Percentiles rank a stretch among this genome's conserved stretches.
These are phyloP conservation scores for Aspergillus persii DNA, from an alignment of 2,329 filamentous ascomycete species.

Conservation along the genomic window DNA sequence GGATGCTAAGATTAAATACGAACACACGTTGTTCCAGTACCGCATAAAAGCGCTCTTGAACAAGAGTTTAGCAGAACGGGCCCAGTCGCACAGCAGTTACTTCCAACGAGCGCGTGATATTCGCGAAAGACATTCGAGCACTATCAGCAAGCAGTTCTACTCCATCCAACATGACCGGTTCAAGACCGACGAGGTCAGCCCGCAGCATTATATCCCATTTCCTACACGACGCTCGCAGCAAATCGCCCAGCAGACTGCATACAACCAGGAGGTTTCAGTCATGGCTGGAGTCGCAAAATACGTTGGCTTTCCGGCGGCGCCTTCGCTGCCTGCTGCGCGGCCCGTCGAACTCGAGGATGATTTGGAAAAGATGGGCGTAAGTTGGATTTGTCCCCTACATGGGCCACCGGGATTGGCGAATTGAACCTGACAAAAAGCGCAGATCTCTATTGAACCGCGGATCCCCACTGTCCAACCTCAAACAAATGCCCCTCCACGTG, in stretches of 20 bases:
- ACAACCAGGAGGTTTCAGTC: slow-evolving; percentile 92
- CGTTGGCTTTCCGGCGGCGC: slow-evolving; percentile 94
- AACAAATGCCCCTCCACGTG: slow-evolving; percentile 29
- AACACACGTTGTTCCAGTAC: slow-evolving; percentile 70
- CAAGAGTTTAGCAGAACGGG: slow-evolving; percentile 74
- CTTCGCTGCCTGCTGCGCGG: slow-evolving; percentile 72
- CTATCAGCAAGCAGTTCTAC: slow-evolving; percentile 86
- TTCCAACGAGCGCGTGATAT: slow-evolving; percentile 82
- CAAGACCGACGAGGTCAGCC: slow-evolving; percentile 71
- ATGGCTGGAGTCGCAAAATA: slow-evolving; percentile 90
- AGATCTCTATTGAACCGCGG: slow-evolving; percentile 33
- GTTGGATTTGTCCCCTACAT: slow-evolving; percentile 34
- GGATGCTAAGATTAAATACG: slow-evolving; percentile 74
- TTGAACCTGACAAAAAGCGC: background rate
- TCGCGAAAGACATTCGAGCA: slow-evolving; percentile 74
- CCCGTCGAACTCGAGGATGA: slow-evolving; percentile 78
- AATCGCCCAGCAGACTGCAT: slow-evolving; percentile 79
- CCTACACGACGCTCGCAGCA: slow-evolving; percentile 74
- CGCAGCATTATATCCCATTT: slow-evolving; percentile 79
- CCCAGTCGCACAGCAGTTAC: slow-evolving; percentile 86
- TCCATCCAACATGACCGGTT: slow-evolving; percentile 87
- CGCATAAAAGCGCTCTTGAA: slow-evolving; percentile 70
- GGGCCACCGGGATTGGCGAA: background rate
- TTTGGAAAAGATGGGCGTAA: slow-evolving; percentile 82
- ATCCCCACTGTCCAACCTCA: slow-evolving; percentile 25